A percentile compares a stretch with the other conserved stretches of the same genome.
phyloP scores from a whole-genome alignment of 192 early-diverging fungal species.

The Coemansia sp. region DNA sequence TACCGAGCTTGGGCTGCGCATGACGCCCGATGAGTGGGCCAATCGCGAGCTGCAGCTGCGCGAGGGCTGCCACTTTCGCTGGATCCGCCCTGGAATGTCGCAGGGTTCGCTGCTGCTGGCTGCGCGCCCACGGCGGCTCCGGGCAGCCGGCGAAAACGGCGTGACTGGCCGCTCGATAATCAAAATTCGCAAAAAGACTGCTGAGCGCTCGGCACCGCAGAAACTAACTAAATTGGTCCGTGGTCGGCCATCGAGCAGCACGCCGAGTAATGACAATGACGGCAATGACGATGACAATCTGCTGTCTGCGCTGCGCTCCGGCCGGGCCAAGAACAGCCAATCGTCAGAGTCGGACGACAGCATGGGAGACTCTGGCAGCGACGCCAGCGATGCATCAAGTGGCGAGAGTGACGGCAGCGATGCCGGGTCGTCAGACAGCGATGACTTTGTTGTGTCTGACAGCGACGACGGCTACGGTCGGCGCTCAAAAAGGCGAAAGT shows the following conservation, averaged over 20 bases:
- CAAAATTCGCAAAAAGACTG: slow-evolving; percentile 28
- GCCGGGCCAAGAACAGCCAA: slow-evolving; percentile 6
- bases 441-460: slow-evolving; percentile 36
- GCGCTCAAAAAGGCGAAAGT: slow-evolving; percentile 7
- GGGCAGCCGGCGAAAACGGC: slow-evolving; percentile 8
- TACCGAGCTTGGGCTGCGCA: slow-evolving; percentile 31
- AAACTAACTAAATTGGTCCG: slow-evolving; percentile 21
- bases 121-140: slow-evolving; percentile 33
- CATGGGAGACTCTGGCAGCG: slow-evolving; percentile 7
- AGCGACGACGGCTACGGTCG: slow-evolving; percentile 14
- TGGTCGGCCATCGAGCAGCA: slow-evolving; percentile 16
- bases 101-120: slow-evolving; percentile 48
- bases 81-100: slow-evolving; percentile 47
- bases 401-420: slow-evolving; percentile 6
- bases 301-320: slow-evolving; percentile 20
- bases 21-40: slow-evolving; percentile 48
- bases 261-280: background rate
- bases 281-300: background rate
- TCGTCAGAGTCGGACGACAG: slow-evolving; percentile 2
- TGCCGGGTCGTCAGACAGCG: slow-evolving; percentile 12
- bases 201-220: slow-evolving; percentile 5
- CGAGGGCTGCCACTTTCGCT: slow-evolving; percentile 50
- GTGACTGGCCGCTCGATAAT: slow-evolving; percentile 23
- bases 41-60: slow-evolving; percentile 50
- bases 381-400: background rate